These are phyloP conservation scores for Vicia villosa DNA, from an alignment of 306 rosid genomes.

Conservation along the genomic window DNA sequence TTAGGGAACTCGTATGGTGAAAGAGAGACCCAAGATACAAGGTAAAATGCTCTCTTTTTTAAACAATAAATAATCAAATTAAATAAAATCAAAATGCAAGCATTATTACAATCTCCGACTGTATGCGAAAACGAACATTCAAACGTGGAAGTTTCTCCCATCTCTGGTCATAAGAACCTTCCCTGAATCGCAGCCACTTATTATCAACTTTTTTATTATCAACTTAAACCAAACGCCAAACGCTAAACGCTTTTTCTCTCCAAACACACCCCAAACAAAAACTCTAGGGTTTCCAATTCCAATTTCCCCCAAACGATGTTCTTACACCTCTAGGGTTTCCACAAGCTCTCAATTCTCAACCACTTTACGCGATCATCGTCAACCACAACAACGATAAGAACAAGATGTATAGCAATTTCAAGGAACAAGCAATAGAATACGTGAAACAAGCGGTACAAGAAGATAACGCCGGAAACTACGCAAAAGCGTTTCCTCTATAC, in stretches of 20 bases:
- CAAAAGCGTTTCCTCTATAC: slow-evolving; percentile 87
- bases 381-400: background rate
- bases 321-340: slow-evolving; percentile 49
- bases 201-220: no score
- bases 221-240: slow-evolving; percentile 6
- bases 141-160: slow-evolving; percentile 26
- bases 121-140: background rate
- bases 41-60: no score
- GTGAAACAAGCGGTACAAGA: slow-evolving; percentile 94
- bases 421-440: slow-evolving; percentile 97
- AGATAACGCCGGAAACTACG: slow-evolving; percentile 87
- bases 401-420: slow-evolving; percentile 95
- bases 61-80: no score
- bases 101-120: no score
- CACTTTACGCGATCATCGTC: slow-evolving; percentile 31
- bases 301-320: slow-evolving; percentile 15
- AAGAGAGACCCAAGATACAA: no score
- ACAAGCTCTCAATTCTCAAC: background rate
- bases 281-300: slow-evolving; percentile 8
- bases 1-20: no score
- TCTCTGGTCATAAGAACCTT: slow-evolving; percentile 19
- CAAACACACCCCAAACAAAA: background rate
- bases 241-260: background rate
- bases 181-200: slow-evolving; percentile 16
- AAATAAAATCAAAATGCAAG: no score